Base-by-base conservation (phyloP, 1,284 basidiomycete species). In the Microstroma glucosiphilum region DNA sequence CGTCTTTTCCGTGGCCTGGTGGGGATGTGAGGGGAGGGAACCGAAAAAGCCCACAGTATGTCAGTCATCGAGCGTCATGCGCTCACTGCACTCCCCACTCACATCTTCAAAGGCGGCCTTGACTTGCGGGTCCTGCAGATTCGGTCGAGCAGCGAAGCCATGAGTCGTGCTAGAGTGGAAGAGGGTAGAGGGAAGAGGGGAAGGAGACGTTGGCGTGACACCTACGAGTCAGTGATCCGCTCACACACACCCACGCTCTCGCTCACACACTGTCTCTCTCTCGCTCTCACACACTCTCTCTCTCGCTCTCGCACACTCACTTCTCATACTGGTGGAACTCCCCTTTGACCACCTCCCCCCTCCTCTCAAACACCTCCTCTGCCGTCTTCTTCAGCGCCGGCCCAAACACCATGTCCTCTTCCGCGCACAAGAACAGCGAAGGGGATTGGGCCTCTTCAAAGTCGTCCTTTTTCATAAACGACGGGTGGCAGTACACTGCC, bases 161-260 rank as follows among this genome's bases (percentile, higher is more conserved):
- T 87, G 86, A 1, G 81, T 79, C 1, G 85, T 86, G 17, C 84
- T 85, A 84, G 83, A 82, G 74, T n/a, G 86, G 86, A 21, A 82
- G 30, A 37, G 30, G 9, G 30, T 37, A 37, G 4, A 37, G 30
- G 30, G 4, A 37, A 37, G 4, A 9, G n/a, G n/a, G n/a, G n/a
- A n/a, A n/a, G n/a, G n/a, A n/a, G n/a, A n/a, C n/a, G n/a, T n/a
- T n/a, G n/a, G n/a, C n/a, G n/a, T n/a, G n/a, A n/a, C n/a, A n/a
- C n/a, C n/a, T n/a, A n/a, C n/a, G n/a, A n/a, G n/a, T n/a, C n/a
- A n/a, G n/a, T n/a, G n/a, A n/a, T n/a, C n/a, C n/a, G n/a, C n/a
- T n/a, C n/a, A n/a, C n/a, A n/a, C n/a, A n/a, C n/a, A n/a, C n/a
- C 30, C 30, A 37, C 30, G 30, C 9, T 37, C 30, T 37, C 30